Percentiles rank a stretch among this genome's conserved stretches.
Evolutionary conservation across 164 flowering plant genomes (phyloP).

Genomic region (Magnolia kwangsiensis): DNA sequence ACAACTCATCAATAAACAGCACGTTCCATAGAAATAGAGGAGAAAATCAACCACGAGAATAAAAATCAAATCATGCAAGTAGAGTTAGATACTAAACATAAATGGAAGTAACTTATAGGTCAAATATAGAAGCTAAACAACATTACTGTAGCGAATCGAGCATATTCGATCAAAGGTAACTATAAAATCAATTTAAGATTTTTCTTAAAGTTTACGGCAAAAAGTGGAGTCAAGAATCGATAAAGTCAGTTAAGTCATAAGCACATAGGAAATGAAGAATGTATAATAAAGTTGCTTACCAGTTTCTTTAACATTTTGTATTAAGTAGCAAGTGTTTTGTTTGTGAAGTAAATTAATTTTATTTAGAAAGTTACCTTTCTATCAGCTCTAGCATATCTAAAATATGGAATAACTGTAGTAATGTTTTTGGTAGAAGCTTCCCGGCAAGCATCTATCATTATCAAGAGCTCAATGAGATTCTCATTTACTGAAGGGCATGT

Average conservation of each 20-base stretch:
- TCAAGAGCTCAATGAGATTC: too few relatives aligned
- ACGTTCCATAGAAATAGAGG: too few relatives aligned
- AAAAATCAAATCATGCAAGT: too few relatives aligned
- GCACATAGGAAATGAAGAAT: neutral
- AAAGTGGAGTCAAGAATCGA: neutral
- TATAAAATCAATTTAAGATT: neutral
- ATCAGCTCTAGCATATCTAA: slow-evolving; percentile 99
- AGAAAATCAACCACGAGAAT: too few relatives aligned
- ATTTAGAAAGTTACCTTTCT: slow-evolving; percentile 57
- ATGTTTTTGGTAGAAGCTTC: slow-evolving; percentile 95
- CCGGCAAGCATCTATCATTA: slow-evolving; percentile 97
- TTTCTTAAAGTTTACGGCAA: neutral
- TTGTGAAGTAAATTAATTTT: neutral
- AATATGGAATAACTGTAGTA: slow-evolving; percentile 98
- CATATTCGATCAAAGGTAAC: neutral
- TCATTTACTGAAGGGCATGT: too few relatives aligned
- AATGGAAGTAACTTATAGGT: neutral
- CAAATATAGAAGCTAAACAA: neutral
- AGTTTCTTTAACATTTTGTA: neutral
- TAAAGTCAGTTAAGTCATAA: neutral
- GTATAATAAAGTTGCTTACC: neutral
- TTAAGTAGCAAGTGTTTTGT: neutral
- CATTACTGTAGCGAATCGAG: neutral
- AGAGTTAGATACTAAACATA: too few relatives aligned
- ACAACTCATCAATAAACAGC: neutral